Evolutionary conservation across 108 stramenopile species (phyloP).

Genomic region (Mediolabrus comicus): DNA sequence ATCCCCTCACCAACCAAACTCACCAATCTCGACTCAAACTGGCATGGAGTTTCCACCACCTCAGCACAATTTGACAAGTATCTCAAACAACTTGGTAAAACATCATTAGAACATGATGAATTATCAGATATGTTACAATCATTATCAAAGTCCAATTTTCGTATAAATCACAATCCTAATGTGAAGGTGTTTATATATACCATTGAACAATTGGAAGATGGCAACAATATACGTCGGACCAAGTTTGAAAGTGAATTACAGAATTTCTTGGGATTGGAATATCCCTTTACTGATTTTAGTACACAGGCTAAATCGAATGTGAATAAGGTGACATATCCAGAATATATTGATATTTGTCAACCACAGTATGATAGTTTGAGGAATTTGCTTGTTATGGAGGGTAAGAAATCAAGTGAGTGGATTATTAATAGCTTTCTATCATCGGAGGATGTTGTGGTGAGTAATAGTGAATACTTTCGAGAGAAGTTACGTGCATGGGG

Average conservation of each 20-base stretch:
- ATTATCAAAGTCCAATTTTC: not conserved
- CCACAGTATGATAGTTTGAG: conserved; percentile 18
- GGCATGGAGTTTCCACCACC: conserved; percentile 4
- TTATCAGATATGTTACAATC: conserved; percentile 14
- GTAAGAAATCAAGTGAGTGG: conserved; percentile 34
- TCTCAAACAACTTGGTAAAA: conserved; percentile 21
- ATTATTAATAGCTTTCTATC: conserved; percentile 37
- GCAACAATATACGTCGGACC: conserved; percentile 21
- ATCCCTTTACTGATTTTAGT: conserved; percentile 24
- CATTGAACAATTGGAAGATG: conserved; percentile 48
- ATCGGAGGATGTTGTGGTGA: conserved; percentile 42
- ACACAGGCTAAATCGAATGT: conserved; percentile 34
- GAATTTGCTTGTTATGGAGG: conserved; percentile 16
- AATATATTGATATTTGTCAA: conserved; percentile 51
- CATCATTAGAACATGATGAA: conserved; percentile 19
- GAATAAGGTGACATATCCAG: conserved; percentile 22
- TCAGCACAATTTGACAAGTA: conserved; percentile 6
- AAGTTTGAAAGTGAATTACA: conserved; percentile 39
- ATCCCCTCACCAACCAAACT: not conserved
- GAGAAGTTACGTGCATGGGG: not conserved
- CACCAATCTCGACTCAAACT: not conserved
- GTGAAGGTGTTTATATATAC: conserved; percentile 50
- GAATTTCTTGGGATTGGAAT: conserved; percentile 30
- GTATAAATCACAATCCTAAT: conserved; percentile 30
- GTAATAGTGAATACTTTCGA: conserved; percentile 34